Conservation (phyloP, 176 grass and related monocot genomes). For the Oryza officinalis region DNA sequence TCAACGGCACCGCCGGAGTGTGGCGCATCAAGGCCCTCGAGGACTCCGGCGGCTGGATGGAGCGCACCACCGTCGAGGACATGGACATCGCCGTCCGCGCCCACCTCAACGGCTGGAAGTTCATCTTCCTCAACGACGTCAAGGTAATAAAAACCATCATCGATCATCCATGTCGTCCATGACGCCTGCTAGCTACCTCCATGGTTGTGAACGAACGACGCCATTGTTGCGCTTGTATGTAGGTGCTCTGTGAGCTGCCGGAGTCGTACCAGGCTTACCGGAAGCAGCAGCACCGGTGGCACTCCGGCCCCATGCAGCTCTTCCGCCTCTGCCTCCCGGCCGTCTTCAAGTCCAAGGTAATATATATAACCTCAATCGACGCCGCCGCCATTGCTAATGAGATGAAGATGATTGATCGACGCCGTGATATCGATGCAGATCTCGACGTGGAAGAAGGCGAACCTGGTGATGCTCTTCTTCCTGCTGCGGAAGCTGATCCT, state of each 20-base stretch:
- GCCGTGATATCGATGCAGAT: slow-evolving; percentile 65
- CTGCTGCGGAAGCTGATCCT: slow-evolving; percentile 88
- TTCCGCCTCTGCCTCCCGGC: slow-evolving; percentile 90
- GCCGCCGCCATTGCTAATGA: background rate
- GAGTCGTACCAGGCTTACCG: slow-evolving; percentile 88
- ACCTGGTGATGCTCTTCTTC: slow-evolving; percentile 93
- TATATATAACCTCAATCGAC: background rate
- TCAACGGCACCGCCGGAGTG: slow-evolving; percentile 94
- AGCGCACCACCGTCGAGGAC: slow-evolving; percentile 98
- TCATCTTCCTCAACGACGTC: slow-evolving; percentile 96
- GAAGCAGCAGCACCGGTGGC: slow-evolving; percentile 99
- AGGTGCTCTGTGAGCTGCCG: slow-evolving; percentile 89
- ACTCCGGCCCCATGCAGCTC: slow-evolving; percentile 98
- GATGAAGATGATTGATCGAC: background rate
- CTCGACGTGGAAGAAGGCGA: slow-evolving; percentile 88
- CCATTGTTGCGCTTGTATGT: background rate
- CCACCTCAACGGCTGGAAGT: slow-evolving; percentile 92
- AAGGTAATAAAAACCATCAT: slow-evolving; percentile 45
- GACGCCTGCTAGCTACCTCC: too few relatives aligned
- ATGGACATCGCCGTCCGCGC: slow-evolving; percentile 99
- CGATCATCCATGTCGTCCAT: too few relatives aligned
- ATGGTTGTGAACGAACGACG: too few relatives aligned
- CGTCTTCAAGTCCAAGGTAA: slow-evolving; percentile 75
- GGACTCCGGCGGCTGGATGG: slow-evolving; percentile 94
- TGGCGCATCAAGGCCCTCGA: slow-evolving; percentile 95